Evolutionary conservation across 1,139 yeast genomes (phyloP).

Genomic region (Kluyveromyces marxianus): DNA sequence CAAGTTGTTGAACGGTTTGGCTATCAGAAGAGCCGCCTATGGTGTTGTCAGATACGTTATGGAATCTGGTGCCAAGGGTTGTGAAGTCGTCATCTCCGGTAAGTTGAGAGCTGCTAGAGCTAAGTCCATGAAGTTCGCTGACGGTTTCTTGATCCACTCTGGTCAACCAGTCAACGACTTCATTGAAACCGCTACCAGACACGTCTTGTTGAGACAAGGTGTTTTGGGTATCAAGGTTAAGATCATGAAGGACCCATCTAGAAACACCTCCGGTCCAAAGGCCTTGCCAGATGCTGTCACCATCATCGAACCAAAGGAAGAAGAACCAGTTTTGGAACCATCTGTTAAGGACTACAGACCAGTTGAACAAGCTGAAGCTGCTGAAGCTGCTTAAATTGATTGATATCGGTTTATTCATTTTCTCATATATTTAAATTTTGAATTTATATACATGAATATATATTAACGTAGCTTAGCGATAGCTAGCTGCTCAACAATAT

Average conservation of each 20-base stretch:
- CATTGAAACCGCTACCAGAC: constrained; percentile 98
- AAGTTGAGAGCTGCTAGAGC: constrained; percentile 99
- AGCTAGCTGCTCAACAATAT: too few species aligned
- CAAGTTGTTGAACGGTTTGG: constrained; percentile 97
- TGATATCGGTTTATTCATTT: not conserved
- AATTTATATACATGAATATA: too few species aligned
- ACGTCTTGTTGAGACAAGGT: constrained; percentile 99
- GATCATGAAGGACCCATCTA: constrained; percentile 98
- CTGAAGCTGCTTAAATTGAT: constrained; percentile 12
- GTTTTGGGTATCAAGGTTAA: constrained; percentile 98
- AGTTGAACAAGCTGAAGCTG: constrained; percentile 31
- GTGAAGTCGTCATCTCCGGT: constrained; percentile 98
- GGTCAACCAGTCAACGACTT: constrained; percentile 99
- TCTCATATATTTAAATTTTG: too few species aligned
- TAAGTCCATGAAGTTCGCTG: constrained; percentile 99
- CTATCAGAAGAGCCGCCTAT: constrained; percentile 99
- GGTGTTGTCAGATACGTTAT: constrained; percentile 99
- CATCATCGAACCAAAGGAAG: constrained; percentile 96
- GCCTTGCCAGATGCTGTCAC: constrained; percentile 93
- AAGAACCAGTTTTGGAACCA: constrained; percentile 81
- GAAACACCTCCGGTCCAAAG: constrained; percentile 84
- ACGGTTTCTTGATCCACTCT: constrained; percentile 99
- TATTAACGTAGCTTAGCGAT: too few species aligned
- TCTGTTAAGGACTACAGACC: constrained; percentile 68
- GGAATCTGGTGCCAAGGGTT: constrained; percentile 99